Evolutionary conservation across 768 basidiomycete genomes (phyloP), one percentile per base, ranked within the genome.

Genomic region (Suillus clintonianus): DNA sequence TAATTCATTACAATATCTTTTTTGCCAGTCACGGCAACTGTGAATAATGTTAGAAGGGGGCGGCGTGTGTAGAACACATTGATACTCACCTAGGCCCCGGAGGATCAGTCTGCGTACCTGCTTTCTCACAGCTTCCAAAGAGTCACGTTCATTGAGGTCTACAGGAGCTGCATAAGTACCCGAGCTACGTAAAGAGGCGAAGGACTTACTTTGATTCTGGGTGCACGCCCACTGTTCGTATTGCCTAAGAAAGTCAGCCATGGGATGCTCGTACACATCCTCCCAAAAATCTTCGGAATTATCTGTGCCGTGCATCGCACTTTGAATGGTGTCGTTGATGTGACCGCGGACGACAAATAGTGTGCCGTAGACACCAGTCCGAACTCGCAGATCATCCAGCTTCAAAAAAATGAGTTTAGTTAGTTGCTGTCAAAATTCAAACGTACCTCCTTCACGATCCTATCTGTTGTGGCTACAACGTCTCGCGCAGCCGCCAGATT

Each of bases 1-100:
- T 68, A 69, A 48, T 66, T 66, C 70, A 71, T 69, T 5, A 17
- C 39, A 1, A 57, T 51, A 4, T 62, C 56, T 8, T 37, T 47
- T 13, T 42, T 57, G 22, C 41, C 22, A 1, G 54, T 47, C 15
- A 65, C 47, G 0, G n/a, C 15, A 32, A 48, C 67, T 69, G 43
- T 24, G 15, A 32, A 32, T 36, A 14, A 47, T 47, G 45, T 47
- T 22, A 47, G 45, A 47, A 3, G 2, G 22, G 22, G 22, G 10
- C 2, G 39, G n/a, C 43, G 9, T 22, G 4, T 22, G 19, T 22
- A 45, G 42, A n/a, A n/a, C 43, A 45, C n/a, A 11, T 45, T 19
- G 11, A n/a, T 10, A 66, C 64, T 53, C 27, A 70, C 64, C 55
- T 11, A 70, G 65, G 11, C 58, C 60, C 10, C 41, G 9, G 11